Evolutionary conservation across 208 protist genomes (phyloP).

Genomic region (Sergeia podlipaevii): DNA sequence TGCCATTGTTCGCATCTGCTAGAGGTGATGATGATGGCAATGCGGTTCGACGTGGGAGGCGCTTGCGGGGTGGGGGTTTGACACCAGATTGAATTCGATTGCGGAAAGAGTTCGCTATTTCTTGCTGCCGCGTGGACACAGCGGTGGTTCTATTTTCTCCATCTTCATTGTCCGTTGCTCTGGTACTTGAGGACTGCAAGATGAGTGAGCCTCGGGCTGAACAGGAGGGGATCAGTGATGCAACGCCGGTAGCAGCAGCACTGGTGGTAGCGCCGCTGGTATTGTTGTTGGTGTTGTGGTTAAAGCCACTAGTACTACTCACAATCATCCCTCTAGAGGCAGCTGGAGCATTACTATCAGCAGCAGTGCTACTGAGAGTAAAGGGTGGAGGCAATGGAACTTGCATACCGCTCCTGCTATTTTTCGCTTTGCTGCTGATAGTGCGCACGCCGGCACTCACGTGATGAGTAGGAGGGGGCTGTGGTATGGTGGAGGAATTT

Average conservation of each 20-base stretch:
- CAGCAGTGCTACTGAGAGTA: too few relatives aligned
- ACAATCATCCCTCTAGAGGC: too few relatives aligned
- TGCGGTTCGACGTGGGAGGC: conserved; percentile 3
- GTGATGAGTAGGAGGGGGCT: too few relatives aligned
- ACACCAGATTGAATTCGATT: conserved; percentile 34
- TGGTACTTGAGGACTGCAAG: neutral
- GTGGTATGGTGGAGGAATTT: too few relatives aligned
- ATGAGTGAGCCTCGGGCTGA: neutral
- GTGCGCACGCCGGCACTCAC: too few relatives aligned
- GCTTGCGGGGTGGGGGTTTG: conserved; percentile 3
- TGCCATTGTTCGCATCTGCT: neutral
- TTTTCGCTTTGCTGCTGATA: too few relatives aligned
- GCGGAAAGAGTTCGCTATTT: conserved; percentile 19
- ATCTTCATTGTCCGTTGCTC: neutral
- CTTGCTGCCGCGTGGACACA: conserved; percentile 8
- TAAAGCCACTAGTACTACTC: too few relatives aligned
- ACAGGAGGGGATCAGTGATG: neutral
- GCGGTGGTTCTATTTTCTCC: too few relatives aligned
- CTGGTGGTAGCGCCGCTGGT: neutral
- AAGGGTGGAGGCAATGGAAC: too few relatives aligned
- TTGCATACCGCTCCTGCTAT: too few relatives aligned
- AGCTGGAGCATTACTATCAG: too few relatives aligned
- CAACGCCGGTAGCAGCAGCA: neutral
- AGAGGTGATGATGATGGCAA: neutral
- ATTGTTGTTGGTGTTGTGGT: neutral